Evolutionary conservation across 495 filamentous ascomycete species (phyloP).

Genomic region (Penicillium cataractarum): DNA sequence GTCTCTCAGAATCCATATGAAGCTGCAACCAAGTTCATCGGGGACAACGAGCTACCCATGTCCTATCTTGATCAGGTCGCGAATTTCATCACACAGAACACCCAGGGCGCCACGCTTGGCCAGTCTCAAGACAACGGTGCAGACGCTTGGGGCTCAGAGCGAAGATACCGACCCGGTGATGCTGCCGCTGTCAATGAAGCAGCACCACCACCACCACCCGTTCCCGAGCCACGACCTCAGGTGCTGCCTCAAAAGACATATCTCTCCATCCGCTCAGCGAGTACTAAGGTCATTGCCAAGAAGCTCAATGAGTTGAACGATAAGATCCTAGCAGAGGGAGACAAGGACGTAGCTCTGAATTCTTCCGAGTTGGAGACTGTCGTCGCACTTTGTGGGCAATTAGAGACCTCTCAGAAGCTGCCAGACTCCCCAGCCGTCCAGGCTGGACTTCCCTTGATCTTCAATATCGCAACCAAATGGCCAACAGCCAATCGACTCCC

Average conservation of each 20-base stretch:
- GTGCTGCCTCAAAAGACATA: conserved; percentile 82
- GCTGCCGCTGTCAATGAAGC: conserved; percentile 36
- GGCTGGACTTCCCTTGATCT: conserved; percentile 57
- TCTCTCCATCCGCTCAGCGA: conserved; percentile 68
- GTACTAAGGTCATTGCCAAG: conserved; percentile 66
- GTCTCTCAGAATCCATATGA: conserved; percentile 91
- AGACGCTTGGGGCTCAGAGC: conserved; percentile 79
- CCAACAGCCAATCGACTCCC: conserved; percentile 77
- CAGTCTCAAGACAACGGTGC: conserved; percentile 51
- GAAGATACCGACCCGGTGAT: conserved; percentile 76
- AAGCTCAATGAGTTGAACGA: conserved; percentile 76
- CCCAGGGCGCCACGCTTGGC: conserved; percentile 81
- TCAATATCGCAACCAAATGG: conserved; percentile 75
- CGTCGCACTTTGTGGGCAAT: conserved; percentile 52
- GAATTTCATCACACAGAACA: conserved; percentile 90
- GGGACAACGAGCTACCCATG: conserved; percentile 87
- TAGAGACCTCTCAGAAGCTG: conserved; percentile 55
- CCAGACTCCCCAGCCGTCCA: conserved; percentile 42
- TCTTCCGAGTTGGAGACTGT: conserved; percentile 67
- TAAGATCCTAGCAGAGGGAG: conserved; percentile 64
- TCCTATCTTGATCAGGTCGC: conserved; percentile 92
- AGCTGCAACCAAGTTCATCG: conserved; percentile 87
- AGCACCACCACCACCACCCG: conserved; percentile 32
- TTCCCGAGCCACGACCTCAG: conserved; percentile 56
- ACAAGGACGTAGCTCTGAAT: conserved; percentile 74